A percentile compares a stretch with the other conserved stretches of the same genome.
Evolutionary conservation across 1,284 basidiomycete species (phyloP).

Genomic region (Peniophora sp.): DNA sequence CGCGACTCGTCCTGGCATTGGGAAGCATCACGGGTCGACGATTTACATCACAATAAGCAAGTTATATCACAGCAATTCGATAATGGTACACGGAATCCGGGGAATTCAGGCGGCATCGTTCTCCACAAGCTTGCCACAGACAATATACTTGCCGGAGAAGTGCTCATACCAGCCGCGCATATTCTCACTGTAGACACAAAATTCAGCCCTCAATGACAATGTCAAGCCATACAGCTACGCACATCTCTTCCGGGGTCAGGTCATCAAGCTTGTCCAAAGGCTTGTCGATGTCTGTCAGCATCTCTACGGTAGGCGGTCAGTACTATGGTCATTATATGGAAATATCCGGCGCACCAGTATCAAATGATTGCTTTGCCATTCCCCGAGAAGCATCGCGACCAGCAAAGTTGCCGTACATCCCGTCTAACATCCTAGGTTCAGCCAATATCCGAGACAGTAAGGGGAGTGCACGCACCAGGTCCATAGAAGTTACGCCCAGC

Average conservation of each 20-base stretch:
- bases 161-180: conserved; percentile 92
- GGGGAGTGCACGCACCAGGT: conserved; percentile 55
- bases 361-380: conserved; percentile 97
- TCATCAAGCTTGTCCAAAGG: conserved; percentile 80
- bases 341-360: conserved; percentile 49
- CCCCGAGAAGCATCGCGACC: conserved; percentile 90
- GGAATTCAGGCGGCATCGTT: conserved; percentile 31
- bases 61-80: neutral
- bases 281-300: conserved; percentile 83
- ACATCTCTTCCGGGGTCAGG: conserved; percentile 79
- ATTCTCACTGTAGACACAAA: conserved; percentile 56
- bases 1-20: neutral
- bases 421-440: conserved; percentile 40
- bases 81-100: neutral
- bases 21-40: neutral
- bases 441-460: neutral
- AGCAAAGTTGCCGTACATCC: conserved; percentile 96
- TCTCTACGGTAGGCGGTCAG: conserved; percentile 45
- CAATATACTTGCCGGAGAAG: conserved; percentile 81
- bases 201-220: conserved; percentile 1
- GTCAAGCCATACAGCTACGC: conserved; percentile 23
- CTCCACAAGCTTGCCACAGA: conserved; percentile 79
- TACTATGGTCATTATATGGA: neutral
- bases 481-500: conserved; percentile 88
- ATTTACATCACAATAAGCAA: neutral